phyloP scores from a whole-genome alignment of 2,329 filamentous ascomycete genomes.

The Alternaria sp. region DNA sequence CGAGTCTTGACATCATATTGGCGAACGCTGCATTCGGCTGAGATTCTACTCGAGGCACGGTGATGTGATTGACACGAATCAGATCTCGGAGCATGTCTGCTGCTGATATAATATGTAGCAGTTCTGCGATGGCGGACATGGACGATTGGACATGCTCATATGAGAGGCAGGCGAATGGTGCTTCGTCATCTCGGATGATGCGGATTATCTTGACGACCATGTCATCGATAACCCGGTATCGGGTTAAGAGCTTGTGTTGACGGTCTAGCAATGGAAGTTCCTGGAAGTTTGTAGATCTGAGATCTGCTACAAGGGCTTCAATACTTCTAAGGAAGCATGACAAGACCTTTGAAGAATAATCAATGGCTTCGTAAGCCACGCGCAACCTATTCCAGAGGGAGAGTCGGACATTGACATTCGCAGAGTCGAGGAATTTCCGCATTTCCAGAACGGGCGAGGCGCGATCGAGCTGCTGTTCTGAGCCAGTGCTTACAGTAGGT shows the following conservation, averaged over 20 bases:
- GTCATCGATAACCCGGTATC: constrained; percentile 80
- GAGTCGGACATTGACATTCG: constrained; percentile 80
- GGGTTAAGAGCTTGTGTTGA: constrained; percentile 74
- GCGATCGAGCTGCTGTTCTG: constrained; percentile 10
- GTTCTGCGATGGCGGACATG: constrained; percentile 71
- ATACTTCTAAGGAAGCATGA: constrained; percentile 87
- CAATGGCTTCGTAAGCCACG: constrained; percentile 84
- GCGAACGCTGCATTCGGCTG: constrained; percentile 50
- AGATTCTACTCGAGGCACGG: constrained; percentile 65
- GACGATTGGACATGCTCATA: constrained; percentile 77
- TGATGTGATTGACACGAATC: constrained; percentile 75
- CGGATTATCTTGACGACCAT: constrained; percentile 74
- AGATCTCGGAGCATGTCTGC: constrained; percentile 85
- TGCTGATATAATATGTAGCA: constrained; percentile 78
- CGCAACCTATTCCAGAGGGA: constrained; percentile 92
- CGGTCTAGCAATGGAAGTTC: constrained; percentile 67
- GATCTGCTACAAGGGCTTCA: constrained; percentile 77
- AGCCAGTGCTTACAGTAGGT: constrained; percentile 12
- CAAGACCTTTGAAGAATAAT: constrained; percentile 85
- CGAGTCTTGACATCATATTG: constrained; percentile 70
- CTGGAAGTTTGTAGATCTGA: constrained; percentile 65
- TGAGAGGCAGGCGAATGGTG: constrained; percentile 83
- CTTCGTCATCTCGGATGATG: constrained; percentile 67
- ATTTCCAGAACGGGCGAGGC: constrained; percentile 69
- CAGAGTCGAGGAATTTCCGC: constrained; percentile 81